Base-by-base conservation (phyloP, 108 stramenopile species). In the Nitzschia sp. region DNA sequence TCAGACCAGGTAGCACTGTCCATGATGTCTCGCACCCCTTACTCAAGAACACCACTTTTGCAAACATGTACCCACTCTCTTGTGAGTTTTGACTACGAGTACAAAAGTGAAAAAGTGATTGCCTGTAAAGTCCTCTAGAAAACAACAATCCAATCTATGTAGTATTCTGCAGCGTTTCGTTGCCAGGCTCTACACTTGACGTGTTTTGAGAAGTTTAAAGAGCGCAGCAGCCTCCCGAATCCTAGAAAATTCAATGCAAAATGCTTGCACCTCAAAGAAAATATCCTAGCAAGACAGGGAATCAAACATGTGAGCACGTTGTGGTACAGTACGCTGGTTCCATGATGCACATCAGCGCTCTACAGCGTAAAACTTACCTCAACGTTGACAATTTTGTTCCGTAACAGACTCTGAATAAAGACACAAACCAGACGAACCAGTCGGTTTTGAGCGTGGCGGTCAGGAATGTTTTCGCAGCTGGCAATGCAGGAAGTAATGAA, bases 371-470 rank as follows among this genome's bases (percentile, higher is more conserved):
- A 38, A 77, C 86, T 83, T 57, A 83, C 79, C 54, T 87, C 80
- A 10, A 96, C 97, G 55, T 93, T 81, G 21, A 98, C 84, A 63
- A 98, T 91, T 24, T 87, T 84, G 77, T 97, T 97, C 26, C 95
- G 86, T 57, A 98, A 90, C 41, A 98, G 82, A 69, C 85, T 91
- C 70, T 96, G 96, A 67, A 98, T 75, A 62, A 98, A 97, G 19
- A 98, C 96, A 68, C 96, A 98, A 11, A 98, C 94, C 57, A 98
- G 75, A 26, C 97, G 86, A n/a, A 98, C 96, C 50, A 96, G 77
- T 38, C 96, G 93, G 73, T 95, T 95, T 73, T 97, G 97, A 50
- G 90, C 78, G 70, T 94, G 93, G 51, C 91, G 90, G 80, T 98
- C 96, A 54, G 85, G 91, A 58, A 93, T 83, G 57, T 87, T 94